Base-by-base conservation (phyloP, 2,329 filamentous ascomycete species). In the Aspergillus alliaceus region DNA sequence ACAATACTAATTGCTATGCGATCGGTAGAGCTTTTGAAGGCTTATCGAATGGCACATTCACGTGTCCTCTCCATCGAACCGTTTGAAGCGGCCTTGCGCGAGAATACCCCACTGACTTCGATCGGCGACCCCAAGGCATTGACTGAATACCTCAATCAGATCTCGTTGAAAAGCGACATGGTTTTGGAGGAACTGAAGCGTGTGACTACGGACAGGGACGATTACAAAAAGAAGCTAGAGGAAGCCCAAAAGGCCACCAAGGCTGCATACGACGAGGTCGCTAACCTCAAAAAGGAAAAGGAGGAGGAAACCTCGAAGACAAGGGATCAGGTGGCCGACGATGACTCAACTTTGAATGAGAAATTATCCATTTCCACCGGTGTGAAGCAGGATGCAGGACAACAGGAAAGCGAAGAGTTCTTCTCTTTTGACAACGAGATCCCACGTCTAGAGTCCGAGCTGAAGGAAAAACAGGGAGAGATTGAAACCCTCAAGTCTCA, bases 401-500 rank as follows among this genome's bases (percentile, higher is more conserved):
- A 73, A 32, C 72, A 75, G 32, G 72, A 74, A 15, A 72, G 75
- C 24, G 90, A 93, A 62, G 90, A 96, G 49, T 89, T 97, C 75
- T 97, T 97, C 75, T 96, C 92, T 0, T 96, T 92, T 66, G 93
- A 98, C 57, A 88, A 89, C 51, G 93, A 98, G 74, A 81, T 96
- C 14, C 90, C 90, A 3, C 86, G 90, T 53, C 77, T 96, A n/a
- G 89, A 96, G 67, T 82, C 84, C 1, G 89, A 95, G 64, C 73
- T 95, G 3, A 82, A 86, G 51, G 83, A 87, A 56, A 90, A 89
- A 66, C 79, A 87, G 11, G 83, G 85, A 40, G 87, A 93, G 72
- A 86, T 95, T 35, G 83, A 86, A 52, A 83, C 81, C 46, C 83
- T 98, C 14, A 87, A 88, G 63, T 75, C 79, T 3, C 86, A 95